Evolutionary conservation across 2,329 filamentous ascomycete species (phyloP), one percentile per base, ranked within the genome.

Genomic region (Aspergillus sp.): DNA sequence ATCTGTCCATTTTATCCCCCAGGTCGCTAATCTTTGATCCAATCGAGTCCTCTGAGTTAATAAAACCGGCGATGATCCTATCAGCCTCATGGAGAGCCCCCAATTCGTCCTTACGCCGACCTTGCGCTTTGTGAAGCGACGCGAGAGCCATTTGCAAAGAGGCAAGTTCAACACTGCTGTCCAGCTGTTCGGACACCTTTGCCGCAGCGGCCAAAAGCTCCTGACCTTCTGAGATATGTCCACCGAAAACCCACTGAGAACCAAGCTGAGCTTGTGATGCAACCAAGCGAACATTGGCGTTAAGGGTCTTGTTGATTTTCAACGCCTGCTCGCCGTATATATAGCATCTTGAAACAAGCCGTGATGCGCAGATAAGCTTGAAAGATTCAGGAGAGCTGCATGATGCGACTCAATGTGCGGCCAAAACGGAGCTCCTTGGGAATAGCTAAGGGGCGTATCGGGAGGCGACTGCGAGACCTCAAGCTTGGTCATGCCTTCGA

Each of bases 331-430:
- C 82, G 1, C 82, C 80, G 45, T 93, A 53, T 88, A 91, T 1
- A 89, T 64, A 2, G 89, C 89, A 55, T 96, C 89, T 39, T 85
- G 79, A 42, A 86, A 85, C 60, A 93, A 74, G 16, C 91, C 91
- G 41, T 91, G 74, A 43, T 93, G 81, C 1, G 82, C 77, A 46
- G 88, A 94, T 1, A 93, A 67, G 3, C 73, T 72, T 0, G 86
- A 86, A 3, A 94, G 72, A 36, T 86, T 79, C 38, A 79, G 61
- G 10, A 93, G 66, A 35, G 78, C 76, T 17, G 75, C 72, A 46
- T 86, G 79, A 13, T 95, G 69, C 1, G 80, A 77, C 16, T 76
- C 74, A 5, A 91, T 78, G 13, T 94, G 67, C 4, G 72, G 69
- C 89, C 89, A 96, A 48, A 89, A 86, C 2, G 74, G 71, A 1